Evolutionary conservation across 169 alveolate species (phyloP).

Genomic region (Babesia bovis): DNA sequence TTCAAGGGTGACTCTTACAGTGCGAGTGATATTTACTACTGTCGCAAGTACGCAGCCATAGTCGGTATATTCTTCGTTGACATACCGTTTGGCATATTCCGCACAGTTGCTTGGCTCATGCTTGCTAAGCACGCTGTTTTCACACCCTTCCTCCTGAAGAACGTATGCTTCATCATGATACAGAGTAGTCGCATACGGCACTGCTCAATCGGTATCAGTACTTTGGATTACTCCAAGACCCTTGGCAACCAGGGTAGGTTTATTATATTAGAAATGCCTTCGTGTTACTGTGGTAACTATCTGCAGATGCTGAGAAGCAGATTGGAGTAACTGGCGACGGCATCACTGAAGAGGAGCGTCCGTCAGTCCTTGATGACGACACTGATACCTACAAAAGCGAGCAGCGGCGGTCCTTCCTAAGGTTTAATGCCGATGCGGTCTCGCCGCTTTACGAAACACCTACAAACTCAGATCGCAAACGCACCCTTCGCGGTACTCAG

Average conservation of each 20-base stretch:
- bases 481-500: neutral
- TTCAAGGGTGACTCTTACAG: conserved; percentile 22
- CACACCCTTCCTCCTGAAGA: conserved; percentile 57
- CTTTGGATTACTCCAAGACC: conserved; percentile 19
- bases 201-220: conserved; percentile 38
- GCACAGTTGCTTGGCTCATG: conserved; percentile 51
- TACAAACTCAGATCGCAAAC: neutral
- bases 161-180: conserved; percentile 45
- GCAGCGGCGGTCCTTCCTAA: conserved; percentile 5
- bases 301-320: conserved; percentile 1
- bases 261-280: neutral
- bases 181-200: conserved; percentile 63
- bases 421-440: neutral
- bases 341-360: conserved; percentile 1
- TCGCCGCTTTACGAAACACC: neutral
- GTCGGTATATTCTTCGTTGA: conserved; percentile 69
- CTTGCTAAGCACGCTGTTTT: conserved; percentile 22
- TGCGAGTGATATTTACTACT: conserved; percentile 56
- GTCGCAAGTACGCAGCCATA: conserved; percentile 67
- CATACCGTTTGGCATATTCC: conserved; percentile 50
- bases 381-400: conserved; percentile 1
- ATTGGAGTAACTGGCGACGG: conserved; percentile 9
- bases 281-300: neutral
- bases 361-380: neutral
- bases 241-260: conserved; percentile 2